These are phyloP conservation scores for Colletotrichum liriopes DNA, from an alignment of 2,329 filamentous ascomycete genomes.

Conservation along the genomic window DNA sequence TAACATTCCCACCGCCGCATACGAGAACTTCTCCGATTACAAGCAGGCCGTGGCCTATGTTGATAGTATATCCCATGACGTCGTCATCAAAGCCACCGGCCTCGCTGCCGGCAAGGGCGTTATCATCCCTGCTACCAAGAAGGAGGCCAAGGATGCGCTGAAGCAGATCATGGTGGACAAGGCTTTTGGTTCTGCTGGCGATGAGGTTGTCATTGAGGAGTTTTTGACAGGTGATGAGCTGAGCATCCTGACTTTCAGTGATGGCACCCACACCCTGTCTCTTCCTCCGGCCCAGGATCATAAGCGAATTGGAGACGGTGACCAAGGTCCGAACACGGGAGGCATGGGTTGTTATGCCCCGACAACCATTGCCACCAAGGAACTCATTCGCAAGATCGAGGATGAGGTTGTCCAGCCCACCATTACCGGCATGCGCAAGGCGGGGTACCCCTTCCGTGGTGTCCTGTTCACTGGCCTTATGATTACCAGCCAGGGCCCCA, in stretches of 20 bases:
- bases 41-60: conserved; percentile 74
- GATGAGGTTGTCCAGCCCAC: conserved; percentile 74
- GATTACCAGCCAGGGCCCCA: conserved; percentile 83
- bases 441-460: conserved; percentile 79
- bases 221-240: conserved; percentile 79
- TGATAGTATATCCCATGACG: conserved; percentile 68
- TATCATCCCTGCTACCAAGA: conserved; percentile 56
- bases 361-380: conserved; percentile 68
- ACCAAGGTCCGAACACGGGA: conserved; percentile 80
- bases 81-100: conserved; percentile 84
- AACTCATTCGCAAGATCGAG: conserved; percentile 72
- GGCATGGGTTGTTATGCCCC: conserved; percentile 84
- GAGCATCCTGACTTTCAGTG: conserved; percentile 77
- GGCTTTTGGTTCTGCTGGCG: conserved; percentile 77
- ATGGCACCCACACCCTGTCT: conserved; percentile 75
- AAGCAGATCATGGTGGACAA: conserved; percentile 78
- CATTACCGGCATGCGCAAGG: conserved; percentile 76
- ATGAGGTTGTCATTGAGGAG: conserved; percentile 82
- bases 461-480: conserved; percentile 87
- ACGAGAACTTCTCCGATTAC: conserved; percentile 78
- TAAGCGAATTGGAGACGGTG: conserved; percentile 79
- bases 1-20: conserved; percentile 81
- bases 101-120: conserved; percentile 82
- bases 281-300: conserved; percentile 82
- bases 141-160: conserved; percentile 75